Evolutionary conservation across 192 early-diverging fungal species (phyloP).

Genomic region (Spizellomyces sp.): DNA sequence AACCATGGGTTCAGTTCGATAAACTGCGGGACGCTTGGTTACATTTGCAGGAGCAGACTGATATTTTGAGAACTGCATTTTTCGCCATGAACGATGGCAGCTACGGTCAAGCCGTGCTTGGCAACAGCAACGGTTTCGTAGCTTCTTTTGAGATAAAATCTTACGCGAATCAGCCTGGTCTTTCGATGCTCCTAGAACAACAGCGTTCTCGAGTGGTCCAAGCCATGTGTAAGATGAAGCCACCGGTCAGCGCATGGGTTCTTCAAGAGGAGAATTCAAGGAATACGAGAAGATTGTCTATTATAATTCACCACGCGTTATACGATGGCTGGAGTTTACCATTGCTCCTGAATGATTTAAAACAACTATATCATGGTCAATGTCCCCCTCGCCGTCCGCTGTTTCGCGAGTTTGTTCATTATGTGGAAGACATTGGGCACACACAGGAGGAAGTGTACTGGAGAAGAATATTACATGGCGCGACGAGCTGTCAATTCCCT

Average conservation of each 20-base stretch:
- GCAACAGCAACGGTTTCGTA: neutral
- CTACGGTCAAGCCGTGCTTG: constrained; percentile 3
- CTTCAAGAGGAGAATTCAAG: neutral
- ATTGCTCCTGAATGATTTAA: constrained; percentile 30
- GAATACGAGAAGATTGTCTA: too few species aligned
- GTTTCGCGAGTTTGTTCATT: constrained; percentile 3
- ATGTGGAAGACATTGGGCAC: neutral
- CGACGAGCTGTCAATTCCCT: neutral
- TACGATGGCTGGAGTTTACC: constrained; percentile 38
- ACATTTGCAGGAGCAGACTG: constrained; percentile 2
- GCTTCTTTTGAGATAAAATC: neutral
- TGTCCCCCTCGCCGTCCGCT: neutral
- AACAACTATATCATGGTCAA: constrained; percentile 1
- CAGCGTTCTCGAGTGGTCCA: neutral
- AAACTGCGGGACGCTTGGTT: constrained; percentile 19
- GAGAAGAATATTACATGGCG: neutral
- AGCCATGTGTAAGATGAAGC: neutral
- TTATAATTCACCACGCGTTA: constrained; percentile 36
- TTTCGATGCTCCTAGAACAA: neutral
- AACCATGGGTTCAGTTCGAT: neutral
- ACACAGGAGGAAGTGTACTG: constrained; percentile 7
- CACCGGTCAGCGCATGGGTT: constrained; percentile 6
- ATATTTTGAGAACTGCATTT: constrained; percentile 29
- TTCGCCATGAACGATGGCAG: neutral
- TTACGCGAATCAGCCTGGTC: neutral